Evolutionary conservation across 805 yeast species (phyloP), one percentile per base, ranked within the genome.

Genomic region (Suhomyces canberraensis): DNA sequence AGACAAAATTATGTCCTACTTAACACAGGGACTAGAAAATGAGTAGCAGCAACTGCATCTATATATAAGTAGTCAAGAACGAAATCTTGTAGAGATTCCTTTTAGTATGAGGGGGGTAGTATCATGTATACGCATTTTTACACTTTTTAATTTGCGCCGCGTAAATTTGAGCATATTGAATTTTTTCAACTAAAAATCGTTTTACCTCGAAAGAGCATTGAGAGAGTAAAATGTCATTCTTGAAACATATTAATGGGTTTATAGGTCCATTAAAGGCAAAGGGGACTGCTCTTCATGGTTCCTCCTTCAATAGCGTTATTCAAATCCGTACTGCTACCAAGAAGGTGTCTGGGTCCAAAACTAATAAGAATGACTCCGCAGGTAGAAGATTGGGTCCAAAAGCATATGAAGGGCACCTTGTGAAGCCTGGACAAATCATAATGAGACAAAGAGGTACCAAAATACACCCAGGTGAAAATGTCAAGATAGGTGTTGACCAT

Each of bases 321-420:
- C 79, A 73, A 41, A 77, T 88, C 11, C 88, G 98, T 74, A 79
- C 79, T 15, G 96, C 98, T 18, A 88, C 96, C 11, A 93, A 93
- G 64, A 84, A 81, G 58, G 96, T 93, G 6, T 88, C 95, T 15
- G 96, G 97, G 50, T 88, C 97, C n/a, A 85, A 80, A 64, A 85
- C 96, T 13, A 85, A 84, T 48, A 90, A 84, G 79, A 83, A 84
- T 58, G 96, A 90, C 60, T 90, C 98, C 11, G 88, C 88, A 3
- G 98, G 98, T 70, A 80, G 95, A 61, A 73, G 98, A 56, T 68
- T 93, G 35, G 98, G 98, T 17, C 84, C 95, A 24, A 93, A 93
- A 65, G 84, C 75, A 33, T 77, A 83, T 44, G 96, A 91, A 53
- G 89, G 93, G 27, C 71, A 77, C 54, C 66, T 58, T 31, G 96